phyloP scores from a whole-genome alignment of 2,329 filamentous ascomycete species.

The Decorospora gaudefroyi region DNA sequence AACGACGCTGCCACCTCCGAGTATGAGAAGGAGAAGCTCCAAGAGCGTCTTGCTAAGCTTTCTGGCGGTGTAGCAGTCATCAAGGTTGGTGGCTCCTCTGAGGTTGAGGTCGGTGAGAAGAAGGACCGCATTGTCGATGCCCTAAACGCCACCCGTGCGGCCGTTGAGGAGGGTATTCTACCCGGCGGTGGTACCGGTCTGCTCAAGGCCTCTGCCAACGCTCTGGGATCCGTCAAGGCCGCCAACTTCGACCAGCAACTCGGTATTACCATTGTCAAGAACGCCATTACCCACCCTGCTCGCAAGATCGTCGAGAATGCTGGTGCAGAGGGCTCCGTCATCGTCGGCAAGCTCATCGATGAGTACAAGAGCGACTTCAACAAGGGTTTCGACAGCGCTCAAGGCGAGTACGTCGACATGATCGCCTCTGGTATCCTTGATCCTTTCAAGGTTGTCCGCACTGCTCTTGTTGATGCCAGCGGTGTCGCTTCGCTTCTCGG shows the following conservation, averaged over 20 bases:
- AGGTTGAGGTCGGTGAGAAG: constrained; percentile 99
- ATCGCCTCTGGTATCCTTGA: constrained; percentile 95
- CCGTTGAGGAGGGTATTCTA: constrained; percentile 98
- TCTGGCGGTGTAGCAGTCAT: constrained; percentile 99
- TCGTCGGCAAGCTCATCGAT: constrained; percentile 97
- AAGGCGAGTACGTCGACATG: constrained; percentile 99
- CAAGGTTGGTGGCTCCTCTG: constrained; percentile 96
- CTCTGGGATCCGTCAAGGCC: constrained; percentile 79
- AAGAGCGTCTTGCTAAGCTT: constrained; percentile 98
- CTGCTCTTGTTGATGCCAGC: constrained; percentile 89
- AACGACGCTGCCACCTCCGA: constrained; percentile 91
- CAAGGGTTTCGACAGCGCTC: constrained; percentile 95
- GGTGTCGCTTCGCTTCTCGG: constrained; percentile 96
- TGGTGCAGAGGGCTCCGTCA: constrained; percentile 90
- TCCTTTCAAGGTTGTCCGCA: constrained; percentile 98
- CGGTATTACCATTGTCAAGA: constrained; percentile 96
- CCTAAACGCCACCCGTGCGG: constrained; percentile 94
- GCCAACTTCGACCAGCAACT: constrained; percentile 99
- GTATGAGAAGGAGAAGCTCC: constrained; percentile 99
- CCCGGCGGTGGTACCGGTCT: constrained; percentile 97
- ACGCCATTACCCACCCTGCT: constrained; percentile 92
- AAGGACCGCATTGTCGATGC: constrained; percentile 99
- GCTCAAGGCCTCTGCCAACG: constrained; percentile 93
- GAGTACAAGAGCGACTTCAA: constrained; percentile 93
- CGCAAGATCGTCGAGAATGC: constrained; percentile 98